Percentiles rank a stretch among this genome's conserved stretches.
These are phyloP conservation scores for Thuja plicata DNA, from an alignment of 83 land plant species.

Conservation along the genomic window DNA sequence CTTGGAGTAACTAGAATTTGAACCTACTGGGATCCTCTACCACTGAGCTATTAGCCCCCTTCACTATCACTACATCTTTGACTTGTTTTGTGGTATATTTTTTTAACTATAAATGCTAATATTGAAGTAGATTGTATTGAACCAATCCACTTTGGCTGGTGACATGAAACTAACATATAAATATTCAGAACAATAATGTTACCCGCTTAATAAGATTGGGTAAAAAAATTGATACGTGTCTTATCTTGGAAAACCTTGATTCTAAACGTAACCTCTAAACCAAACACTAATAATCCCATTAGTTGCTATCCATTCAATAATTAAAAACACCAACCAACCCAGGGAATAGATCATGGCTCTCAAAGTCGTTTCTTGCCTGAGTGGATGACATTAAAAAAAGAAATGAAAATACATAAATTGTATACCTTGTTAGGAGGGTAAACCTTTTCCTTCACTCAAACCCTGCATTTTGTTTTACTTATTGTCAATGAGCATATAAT, in stretches of 20 bases:
- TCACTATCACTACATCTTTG: too few relatives aligned
- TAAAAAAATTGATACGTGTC: too few relatives aligned
- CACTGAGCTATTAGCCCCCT: too few relatives aligned
- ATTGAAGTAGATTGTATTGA: too few relatives aligned
- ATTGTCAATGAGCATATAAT: background rate
- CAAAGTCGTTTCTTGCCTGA: too few relatives aligned
- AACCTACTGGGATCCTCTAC: too few relatives aligned
- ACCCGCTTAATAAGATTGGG: background rate
- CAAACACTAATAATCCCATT: background rate
- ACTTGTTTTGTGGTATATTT: too few relatives aligned
- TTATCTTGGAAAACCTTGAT: background rate
- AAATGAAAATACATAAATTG: background rate
- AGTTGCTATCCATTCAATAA: too few relatives aligned
- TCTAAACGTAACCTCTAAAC: background rate
- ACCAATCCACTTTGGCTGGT: background rate
- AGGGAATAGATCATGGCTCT: too few relatives aligned
- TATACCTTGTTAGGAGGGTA: constrained; percentile 12
- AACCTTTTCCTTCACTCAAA: constrained; percentile 16
- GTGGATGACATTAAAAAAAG: background rate
- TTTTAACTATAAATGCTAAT: background rate
- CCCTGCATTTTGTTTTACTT: constrained; percentile 10
- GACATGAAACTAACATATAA: background rate
- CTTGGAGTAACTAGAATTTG: too few relatives aligned
- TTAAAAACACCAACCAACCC: too few relatives aligned
- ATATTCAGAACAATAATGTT: background rate